These are phyloP conservation scores for Phytophthora sp. DNA, from an alignment of 352 stramenopile genomes.

Conservation along the genomic window DNA sequence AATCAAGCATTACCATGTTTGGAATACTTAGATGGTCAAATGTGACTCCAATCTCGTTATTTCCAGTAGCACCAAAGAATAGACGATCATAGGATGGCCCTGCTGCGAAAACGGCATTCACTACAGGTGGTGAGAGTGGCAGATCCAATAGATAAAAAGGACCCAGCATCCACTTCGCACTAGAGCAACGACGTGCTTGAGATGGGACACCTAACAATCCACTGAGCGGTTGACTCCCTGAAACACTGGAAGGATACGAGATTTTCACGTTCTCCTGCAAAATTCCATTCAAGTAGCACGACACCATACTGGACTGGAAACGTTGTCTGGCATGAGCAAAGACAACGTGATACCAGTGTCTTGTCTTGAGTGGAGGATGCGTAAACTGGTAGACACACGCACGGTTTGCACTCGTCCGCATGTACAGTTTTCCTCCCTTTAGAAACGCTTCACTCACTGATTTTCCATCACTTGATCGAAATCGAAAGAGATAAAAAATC, in stretches of 20 bases:
- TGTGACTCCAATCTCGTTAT: slow-evolving; percentile 52
- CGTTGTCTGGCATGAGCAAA: slow-evolving; percentile 69
- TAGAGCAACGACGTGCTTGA: slow-evolving; percentile 53
- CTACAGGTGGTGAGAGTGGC: slow-evolving; percentile 45
- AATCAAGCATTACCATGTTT: slow-evolving; percentile 63
- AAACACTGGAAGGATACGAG: slow-evolving; percentile 65
- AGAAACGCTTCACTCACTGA: slow-evolving; percentile 74
- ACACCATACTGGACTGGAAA: slow-evolving; percentile 73
- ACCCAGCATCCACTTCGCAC: slow-evolving; percentile 53
- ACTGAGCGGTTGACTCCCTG: slow-evolving; percentile 58
- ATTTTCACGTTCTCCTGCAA: slow-evolving; percentile 75
- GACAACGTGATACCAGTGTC: slow-evolving; percentile 58
- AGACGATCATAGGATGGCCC: slow-evolving; percentile 64
- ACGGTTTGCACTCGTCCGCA: slow-evolving; percentile 60
- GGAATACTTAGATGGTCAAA: slow-evolving; percentile 55
- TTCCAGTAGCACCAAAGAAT: slow-evolving; percentile 57
- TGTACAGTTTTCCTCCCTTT: slow-evolving; percentile 66
- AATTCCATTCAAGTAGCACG: slow-evolving; percentile 67
- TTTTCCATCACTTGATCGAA: slow-evolving; percentile 72
- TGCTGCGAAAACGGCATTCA: slow-evolving; percentile 64
- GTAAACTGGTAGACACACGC: slow-evolving; percentile 62
- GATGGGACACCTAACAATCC: slow-evolving; percentile 64
- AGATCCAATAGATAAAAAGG: slow-evolving; percentile 78
- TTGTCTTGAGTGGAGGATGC: slow-evolving; percentile 47
- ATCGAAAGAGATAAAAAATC: slow-evolving; percentile 75